Evolutionary conservation across 1,139 yeast species (phyloP).

Genomic region (Scheffersomyces quercinus): DNA sequence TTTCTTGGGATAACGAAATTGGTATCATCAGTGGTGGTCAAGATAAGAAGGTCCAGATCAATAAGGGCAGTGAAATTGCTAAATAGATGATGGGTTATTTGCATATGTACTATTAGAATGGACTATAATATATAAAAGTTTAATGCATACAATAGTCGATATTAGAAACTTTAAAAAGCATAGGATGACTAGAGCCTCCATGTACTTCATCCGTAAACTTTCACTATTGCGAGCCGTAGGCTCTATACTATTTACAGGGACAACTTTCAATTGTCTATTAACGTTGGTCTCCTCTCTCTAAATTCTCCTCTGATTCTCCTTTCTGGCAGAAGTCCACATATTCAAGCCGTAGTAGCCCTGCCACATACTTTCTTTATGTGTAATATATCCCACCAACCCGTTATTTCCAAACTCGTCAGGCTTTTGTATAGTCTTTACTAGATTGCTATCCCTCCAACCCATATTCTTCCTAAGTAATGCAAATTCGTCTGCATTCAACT

Average conservation of each 20-base stretch:
- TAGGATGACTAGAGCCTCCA: too few species aligned
- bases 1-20: constrained; percentile 75
- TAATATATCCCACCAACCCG: constrained; percentile 50
- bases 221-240: too few species aligned
- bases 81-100: constrained; percentile 14
- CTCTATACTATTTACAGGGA: too few species aligned
- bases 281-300: too few species aligned
- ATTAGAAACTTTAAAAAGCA: too few species aligned
- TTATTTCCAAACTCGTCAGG: constrained; percentile 8
- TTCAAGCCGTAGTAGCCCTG: constrained; percentile 73
- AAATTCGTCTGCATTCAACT: constrained; percentile 67
- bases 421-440: constrained; percentile 9
- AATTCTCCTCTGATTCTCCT: constrained; percentile 17
- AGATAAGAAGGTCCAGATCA: constrained; percentile 90
- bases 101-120: neutral
- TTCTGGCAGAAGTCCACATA: constrained; percentile 42
- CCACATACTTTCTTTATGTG: constrained; percentile 68
- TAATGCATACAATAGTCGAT: too few species aligned
- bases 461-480: constrained; percentile 45
- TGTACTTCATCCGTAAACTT: too few species aligned
- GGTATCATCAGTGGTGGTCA: constrained; percentile 94
- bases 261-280: too few species aligned
- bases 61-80: constrained; percentile 51
- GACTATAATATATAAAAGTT: too few species aligned
- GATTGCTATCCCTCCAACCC: constrained; percentile 65